Conservation (phyloP, 805 yeast species). For the Sporopachydermia quercuum region DNA sequence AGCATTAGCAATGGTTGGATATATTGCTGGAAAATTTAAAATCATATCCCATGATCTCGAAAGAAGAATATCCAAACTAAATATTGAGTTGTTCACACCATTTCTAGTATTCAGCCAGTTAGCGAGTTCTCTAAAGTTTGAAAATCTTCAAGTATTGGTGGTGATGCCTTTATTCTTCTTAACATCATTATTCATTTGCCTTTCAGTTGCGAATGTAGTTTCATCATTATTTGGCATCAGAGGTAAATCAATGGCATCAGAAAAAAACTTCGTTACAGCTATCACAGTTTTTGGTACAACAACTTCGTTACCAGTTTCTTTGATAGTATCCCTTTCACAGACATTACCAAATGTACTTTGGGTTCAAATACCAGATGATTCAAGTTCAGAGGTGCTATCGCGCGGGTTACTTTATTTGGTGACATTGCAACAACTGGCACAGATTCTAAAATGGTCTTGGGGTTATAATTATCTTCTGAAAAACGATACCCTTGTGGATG, state of each 20-base stretch:
- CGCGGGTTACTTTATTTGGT: conserved; percentile 63
- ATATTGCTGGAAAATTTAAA: conserved; percentile 64
- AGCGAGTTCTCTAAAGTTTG: conserved; percentile 28
- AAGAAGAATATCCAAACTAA: conserved; percentile 57
- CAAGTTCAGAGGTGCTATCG: conserved; percentile 55
- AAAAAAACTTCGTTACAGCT: conserved; percentile 43
- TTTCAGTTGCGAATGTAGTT: neutral
- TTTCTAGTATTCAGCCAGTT: conserved; percentile 81
- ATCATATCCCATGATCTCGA: conserved; percentile 60
- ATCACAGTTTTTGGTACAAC: conserved; percentile 55
- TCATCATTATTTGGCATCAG: conserved; percentile 23
- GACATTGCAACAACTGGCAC: conserved; percentile 74
- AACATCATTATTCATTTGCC: conserved; percentile 33
- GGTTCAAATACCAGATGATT: conserved; percentile 57
- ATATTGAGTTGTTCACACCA: conserved; percentile 90
- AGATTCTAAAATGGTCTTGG: conserved; percentile 77
- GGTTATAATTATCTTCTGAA: conserved; percentile 55
- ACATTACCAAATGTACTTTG: conserved; percentile 63
- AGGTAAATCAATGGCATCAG: conserved; percentile 34
- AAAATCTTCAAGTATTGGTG: neutral
- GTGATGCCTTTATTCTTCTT: conserved; percentile 40
- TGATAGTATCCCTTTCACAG: conserved; percentile 36
- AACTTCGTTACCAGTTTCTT: conserved; percentile 43
- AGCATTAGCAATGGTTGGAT: conserved; percentile 38
- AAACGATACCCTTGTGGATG: conserved; percentile 9